Percentiles rank a stretch among this genome's conserved stretches.
Conservation (phyloP, 1,284 basidiomycete genomes). For the Cryptococcus sp. region DNA sequence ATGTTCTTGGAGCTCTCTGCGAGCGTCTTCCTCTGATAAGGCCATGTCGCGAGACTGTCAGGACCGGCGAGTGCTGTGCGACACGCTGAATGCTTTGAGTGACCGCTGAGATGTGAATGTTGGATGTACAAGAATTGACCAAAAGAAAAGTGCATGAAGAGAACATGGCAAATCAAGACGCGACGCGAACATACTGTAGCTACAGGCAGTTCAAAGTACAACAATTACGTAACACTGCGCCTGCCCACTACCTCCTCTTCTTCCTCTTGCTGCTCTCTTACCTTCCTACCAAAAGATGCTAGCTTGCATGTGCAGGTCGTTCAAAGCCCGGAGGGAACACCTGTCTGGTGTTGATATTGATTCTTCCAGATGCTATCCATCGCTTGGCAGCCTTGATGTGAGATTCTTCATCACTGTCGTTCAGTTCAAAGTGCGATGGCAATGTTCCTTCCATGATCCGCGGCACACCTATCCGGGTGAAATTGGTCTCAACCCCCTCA, state of each 20-base stretch:
- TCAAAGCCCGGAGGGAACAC: conserved; percentile 56
- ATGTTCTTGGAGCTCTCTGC: conserved; percentile 35
- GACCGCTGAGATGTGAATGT: background rate
- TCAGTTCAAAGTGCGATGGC: conserved; percentile 62
- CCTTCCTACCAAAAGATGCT: background rate
- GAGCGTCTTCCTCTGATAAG: conserved; percentile 20
- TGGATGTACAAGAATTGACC: too few relatives aligned
- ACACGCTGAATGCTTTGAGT: background rate
- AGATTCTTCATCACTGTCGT: conserved; percentile 28
- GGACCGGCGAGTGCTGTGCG: too few relatives aligned
- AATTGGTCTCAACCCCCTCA: background rate
- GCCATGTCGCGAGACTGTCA: conserved; percentile 9
- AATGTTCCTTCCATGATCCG: conserved; percentile 77
- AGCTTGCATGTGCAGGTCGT: conserved; percentile 6
- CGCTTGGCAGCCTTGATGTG: conserved; percentile 58
- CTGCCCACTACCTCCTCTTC: background rate
- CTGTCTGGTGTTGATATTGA: conserved; percentile 88
- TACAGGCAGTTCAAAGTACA: too few relatives aligned
- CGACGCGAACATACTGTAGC: too few relatives aligned
- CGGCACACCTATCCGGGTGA: conserved; percentile 66
- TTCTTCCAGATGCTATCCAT: conserved; percentile 56
- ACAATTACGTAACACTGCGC: too few relatives aligned
- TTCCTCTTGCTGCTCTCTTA: background rate
- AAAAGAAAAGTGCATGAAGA: too few relatives aligned
- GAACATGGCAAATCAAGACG: too few relatives aligned